Evolutionary conservation across 139 green algal species (phyloP).

Genomic region (Chlorella sp.): DNA sequence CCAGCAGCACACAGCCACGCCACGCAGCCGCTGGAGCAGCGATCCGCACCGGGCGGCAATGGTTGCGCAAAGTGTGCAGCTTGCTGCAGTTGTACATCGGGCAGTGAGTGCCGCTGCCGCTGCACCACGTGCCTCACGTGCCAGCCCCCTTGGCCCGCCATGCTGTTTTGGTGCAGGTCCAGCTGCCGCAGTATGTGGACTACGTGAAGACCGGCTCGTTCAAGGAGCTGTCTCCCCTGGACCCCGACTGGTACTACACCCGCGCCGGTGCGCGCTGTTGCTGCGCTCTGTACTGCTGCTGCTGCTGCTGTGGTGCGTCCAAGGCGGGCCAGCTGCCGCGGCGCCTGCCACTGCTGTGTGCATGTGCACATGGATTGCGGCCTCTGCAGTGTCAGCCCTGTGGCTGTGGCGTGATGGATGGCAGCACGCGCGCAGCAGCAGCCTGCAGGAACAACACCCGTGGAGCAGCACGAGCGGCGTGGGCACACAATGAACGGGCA

Average conservation of each 20-base stretch:
- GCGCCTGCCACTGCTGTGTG: too few relatives aligned
- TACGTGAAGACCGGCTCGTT: slow-evolving; percentile 95
- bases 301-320: too few relatives aligned
- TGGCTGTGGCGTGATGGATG: background rate
- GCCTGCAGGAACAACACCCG: background rate
- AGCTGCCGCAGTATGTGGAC: slow-evolving; percentile 96
- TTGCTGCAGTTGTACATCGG: too few relatives aligned
- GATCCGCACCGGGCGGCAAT: too few relatives aligned
- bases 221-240: slow-evolving; percentile 97
- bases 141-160: background rate
- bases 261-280: slow-evolving; percentile 77
- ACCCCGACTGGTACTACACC: slow-evolving; percentile 99
- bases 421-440: background rate
- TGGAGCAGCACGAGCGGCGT: background rate
- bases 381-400: too few relatives aligned
- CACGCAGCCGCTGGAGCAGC: too few relatives aligned
- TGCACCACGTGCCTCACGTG: background rate
- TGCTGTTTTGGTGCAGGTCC: slow-evolving; percentile 55
- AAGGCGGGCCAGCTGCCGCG: background rate
- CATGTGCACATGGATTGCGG: too few relatives aligned
- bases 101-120: background rate
- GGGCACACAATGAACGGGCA: too few relatives aligned
- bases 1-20: too few relatives aligned
- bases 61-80: too few relatives aligned
- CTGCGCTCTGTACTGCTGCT: background rate